Evolutionary conservation across 306 rosid genomes (phyloP).

Genomic region (Acacia melanoxylon): DNA sequence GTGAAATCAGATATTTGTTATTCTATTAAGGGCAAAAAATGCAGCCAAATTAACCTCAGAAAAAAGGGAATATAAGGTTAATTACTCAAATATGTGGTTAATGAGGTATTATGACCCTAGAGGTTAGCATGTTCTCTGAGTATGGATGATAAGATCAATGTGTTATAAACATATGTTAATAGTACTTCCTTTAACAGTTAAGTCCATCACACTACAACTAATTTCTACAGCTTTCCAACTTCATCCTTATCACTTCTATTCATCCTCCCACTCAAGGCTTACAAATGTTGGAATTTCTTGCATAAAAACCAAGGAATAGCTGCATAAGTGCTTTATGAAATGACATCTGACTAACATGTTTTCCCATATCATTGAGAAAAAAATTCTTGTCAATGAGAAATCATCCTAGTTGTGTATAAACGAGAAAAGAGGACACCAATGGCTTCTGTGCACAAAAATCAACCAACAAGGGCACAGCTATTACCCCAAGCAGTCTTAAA

Average conservation of each 20-base stretch:
- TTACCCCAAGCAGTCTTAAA: not conserved
- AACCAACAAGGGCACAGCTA: not conserved
- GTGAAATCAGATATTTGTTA: not conserved
- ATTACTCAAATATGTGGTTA: not conserved
- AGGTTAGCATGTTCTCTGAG: not conserved
- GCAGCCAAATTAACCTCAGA: not conserved
- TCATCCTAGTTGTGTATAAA: not conserved
- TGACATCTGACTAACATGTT: not conserved
- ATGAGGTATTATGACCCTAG: not conserved
- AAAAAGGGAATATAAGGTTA: not conserved
- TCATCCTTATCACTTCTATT: not conserved
- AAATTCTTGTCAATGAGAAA: not conserved
- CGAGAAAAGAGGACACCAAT: conserved; percentile 12
- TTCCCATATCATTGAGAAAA: conserved; percentile 18
- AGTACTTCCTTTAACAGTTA: not conserved
- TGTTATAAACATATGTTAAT: not conserved
- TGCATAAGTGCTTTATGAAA: conserved; percentile 4
- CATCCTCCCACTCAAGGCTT: conserved; percentile 26
- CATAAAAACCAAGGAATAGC: conserved; percentile 23
- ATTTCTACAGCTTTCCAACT: not conserved
- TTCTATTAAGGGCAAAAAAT: not conserved
- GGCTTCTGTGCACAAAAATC: conserved; percentile 5
- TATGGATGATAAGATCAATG: not conserved
- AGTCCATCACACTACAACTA: not conserved
- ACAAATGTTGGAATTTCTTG: conserved; percentile 11